A percentile compares a stretch with the other conserved stretches of the same genome.
Evolutionary conservation across 2,329 filamentous ascomycete species (phyloP).

Genomic region (Calonectria leucothoes): DNA sequence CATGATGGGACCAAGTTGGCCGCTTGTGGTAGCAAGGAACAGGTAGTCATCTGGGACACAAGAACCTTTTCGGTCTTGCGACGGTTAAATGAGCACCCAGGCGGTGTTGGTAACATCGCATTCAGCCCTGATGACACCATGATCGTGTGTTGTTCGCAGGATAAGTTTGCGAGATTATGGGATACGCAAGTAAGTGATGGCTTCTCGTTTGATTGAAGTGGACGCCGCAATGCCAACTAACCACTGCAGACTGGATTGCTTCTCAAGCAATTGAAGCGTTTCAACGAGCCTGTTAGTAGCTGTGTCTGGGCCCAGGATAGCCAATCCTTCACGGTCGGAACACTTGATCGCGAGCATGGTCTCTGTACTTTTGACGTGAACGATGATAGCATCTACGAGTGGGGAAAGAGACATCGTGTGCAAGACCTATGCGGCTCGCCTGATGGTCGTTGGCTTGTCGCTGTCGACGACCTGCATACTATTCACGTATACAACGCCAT

Average conservation of each 20-base stretch:
- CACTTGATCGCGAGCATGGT: constrained; percentile 74
- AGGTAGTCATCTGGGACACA: constrained; percentile 86
- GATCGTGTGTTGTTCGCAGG: constrained; percentile 84
- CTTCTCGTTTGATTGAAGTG: background rate
- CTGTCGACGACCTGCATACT: constrained; percentile 76
- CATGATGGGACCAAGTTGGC: constrained; percentile 86
- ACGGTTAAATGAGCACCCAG: constrained; percentile 72
- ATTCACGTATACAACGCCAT: constrained; percentile 86
- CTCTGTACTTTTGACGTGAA: constrained; percentile 78
- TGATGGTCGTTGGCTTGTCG: constrained; percentile 83
- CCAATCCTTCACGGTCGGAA: constrained; percentile 81
- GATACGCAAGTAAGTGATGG: constrained; percentile 69
- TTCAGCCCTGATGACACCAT: constrained; percentile 95
- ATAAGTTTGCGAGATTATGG: constrained; percentile 81
- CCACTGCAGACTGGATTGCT: constrained; percentile 68
- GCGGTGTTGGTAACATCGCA: constrained; percentile 80
- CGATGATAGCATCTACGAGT: constrained; percentile 72
- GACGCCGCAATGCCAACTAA: constrained; percentile 29
- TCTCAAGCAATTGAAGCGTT: constrained; percentile 73
- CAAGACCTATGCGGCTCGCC: constrained; percentile 87
- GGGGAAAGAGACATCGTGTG: constrained; percentile 78
- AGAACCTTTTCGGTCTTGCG: constrained; percentile 74
- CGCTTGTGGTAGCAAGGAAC: constrained; percentile 80
- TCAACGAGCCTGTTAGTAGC: constrained; percentile 86
- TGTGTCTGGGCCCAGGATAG: constrained; percentile 91